These are phyloP conservation scores for Schizophyllum commune DNA, from an alignment of 1,284 basidiomycete genomes.

Conservation along the genomic window DNA sequence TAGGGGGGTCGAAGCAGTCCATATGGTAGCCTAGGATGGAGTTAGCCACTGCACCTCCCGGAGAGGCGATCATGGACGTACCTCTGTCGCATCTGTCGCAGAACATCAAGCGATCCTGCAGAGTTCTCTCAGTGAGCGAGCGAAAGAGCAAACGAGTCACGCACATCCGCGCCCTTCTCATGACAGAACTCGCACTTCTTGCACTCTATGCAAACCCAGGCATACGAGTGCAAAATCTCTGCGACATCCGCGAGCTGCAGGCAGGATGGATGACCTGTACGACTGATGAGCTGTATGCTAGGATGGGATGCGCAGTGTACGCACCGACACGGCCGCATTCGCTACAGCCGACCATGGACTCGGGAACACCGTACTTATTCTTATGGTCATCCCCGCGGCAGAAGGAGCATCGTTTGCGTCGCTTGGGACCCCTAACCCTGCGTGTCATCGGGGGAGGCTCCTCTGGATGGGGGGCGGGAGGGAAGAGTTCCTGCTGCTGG, in stretches of 20 bases:
- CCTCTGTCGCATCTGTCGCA: slow-evolving; percentile 95
- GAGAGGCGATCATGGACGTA: slow-evolving; percentile 18
- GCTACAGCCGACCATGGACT: slow-evolving; percentile 62
- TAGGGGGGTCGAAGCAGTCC: slow-evolving; percentile 75
- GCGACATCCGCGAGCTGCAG: slow-evolving; percentile 51
- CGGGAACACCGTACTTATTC: slow-evolving; percentile 48
- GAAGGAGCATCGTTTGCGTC: slow-evolving; percentile 58
- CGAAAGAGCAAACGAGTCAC: slow-evolving; percentile 23
- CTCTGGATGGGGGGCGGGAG: slow-evolving; percentile 32
- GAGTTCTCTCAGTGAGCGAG: slow-evolving; percentile 8
- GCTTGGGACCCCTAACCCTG: slow-evolving; percentile 48
- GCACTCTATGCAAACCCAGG: slow-evolving; percentile 91
- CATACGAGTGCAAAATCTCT: slow-evolving; percentile 55
- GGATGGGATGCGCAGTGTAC: slow-evolving; percentile 9
- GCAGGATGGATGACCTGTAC: slow-evolving; percentile 72
- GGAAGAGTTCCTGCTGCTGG: slow-evolving; percentile 42
- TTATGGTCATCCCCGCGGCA: slow-evolving; percentile 54
- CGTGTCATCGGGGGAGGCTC: slow-evolving; percentile 31
- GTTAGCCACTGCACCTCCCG: background rate
- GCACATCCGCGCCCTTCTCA: slow-evolving; percentile 84
- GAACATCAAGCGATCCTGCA: slow-evolving; percentile 76
- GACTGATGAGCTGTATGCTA: slow-evolving; percentile 7
- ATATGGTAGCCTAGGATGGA: slow-evolving; percentile 75
- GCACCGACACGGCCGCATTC: slow-evolving; percentile 53
- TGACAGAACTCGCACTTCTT: slow-evolving; percentile 89